A percentile compares a stretch with the other conserved stretches of the same genome.
Evolutionary conservation across 2,329 filamentous ascomycete genomes (phyloP).

Genomic region (Huntiella savannae): DNA sequence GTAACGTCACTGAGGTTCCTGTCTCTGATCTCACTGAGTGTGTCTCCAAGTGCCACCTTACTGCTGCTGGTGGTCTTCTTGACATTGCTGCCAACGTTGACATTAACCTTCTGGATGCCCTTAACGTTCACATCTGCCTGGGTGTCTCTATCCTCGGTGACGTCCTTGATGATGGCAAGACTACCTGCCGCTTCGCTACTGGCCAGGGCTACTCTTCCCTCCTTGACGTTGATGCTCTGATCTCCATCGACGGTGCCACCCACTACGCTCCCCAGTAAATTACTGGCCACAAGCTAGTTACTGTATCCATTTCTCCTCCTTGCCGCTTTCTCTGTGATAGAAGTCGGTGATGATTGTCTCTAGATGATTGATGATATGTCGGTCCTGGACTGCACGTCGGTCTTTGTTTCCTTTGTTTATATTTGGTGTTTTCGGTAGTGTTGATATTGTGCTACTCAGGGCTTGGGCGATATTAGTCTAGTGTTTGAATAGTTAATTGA

Average conservation of each 20-base stretch:
- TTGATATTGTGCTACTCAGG: no score
- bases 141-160: slow-evolving; percentile 8
- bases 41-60: slow-evolving; percentile 9
- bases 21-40: slow-evolving; percentile 7
- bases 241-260: neutral
- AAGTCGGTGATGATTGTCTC: slow-evolving; percentile 1
- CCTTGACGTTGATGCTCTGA: neutral
- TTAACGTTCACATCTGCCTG: slow-evolving; percentile 13
- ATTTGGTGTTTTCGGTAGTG: neutral
- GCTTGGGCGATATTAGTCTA: no score
- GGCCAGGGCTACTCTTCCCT: slow-evolving; percentile 3
- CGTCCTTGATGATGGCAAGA: slow-evolving; percentile 1
- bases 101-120: slow-evolving; percentile 13
- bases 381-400: neutral
- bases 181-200: slow-evolving; percentile 10
- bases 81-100: slow-evolving; percentile 5
- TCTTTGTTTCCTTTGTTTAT: slow-evolving; percentile 1
- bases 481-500: no score
- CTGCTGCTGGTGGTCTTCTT: slow-evolving; percentile 8
- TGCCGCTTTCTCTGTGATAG: neutral
- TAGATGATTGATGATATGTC: slow-evolving; percentile 2
- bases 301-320: neutral
- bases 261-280: slow-evolving; percentile 1
- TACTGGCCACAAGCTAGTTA: neutral
- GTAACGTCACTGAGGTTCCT: slow-evolving; percentile 4